phyloP scores from a whole-genome alignment of 495 filamentous ascomycete genomes.

The Amniculicola lignicola region DNA sequence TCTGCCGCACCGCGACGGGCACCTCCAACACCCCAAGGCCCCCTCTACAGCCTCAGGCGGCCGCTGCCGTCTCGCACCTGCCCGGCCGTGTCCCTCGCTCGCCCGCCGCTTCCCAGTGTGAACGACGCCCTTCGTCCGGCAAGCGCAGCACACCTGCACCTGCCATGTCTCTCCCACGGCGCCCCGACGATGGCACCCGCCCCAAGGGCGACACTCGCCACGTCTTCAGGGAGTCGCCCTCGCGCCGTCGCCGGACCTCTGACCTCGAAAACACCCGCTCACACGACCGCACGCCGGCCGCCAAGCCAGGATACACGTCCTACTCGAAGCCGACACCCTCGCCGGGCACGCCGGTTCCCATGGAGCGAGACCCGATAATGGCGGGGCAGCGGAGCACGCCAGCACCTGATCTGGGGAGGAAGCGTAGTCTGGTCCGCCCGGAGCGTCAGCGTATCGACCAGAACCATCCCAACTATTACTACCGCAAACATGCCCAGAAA shows the following conservation, averaged over 20 bases:
- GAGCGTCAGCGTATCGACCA: conserved; percentile 77
- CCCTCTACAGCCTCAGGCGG: too few species aligned
- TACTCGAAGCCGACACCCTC: conserved; percentile 31
- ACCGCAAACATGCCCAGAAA: conserved; percentile 83
- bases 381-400: conserved; percentile 23
- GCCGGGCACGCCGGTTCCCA: conserved; percentile 27
- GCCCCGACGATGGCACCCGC: conserved; percentile 26
- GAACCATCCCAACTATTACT: conserved; percentile 91
- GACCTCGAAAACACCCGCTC: conserved; percentile 55
- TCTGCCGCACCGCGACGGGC: too few species aligned
- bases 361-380: conserved; percentile 38
- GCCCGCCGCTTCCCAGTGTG: too few species aligned
- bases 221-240: conserved; percentile 64
- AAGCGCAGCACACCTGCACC: conserved; percentile 27
- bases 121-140: too few species aligned
- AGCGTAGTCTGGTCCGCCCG: conserved; percentile 80
- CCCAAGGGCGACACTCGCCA: conserved; percentile 37
- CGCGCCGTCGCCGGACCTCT: conserved; percentile 58
- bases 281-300: conserved; percentile 37
- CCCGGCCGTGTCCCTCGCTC: too few species aligned
- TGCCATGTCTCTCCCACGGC: conserved; percentile 36
- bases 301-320: conserved; percentile 13
- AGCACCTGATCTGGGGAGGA: conserved; percentile 56
- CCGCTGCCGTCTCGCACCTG: too few species aligned
- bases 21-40: too few species aligned